Conservation (phyloP, 2,329 filamentous ascomycete genomes). For the Neopestalotiopsis sp. region DNA sequence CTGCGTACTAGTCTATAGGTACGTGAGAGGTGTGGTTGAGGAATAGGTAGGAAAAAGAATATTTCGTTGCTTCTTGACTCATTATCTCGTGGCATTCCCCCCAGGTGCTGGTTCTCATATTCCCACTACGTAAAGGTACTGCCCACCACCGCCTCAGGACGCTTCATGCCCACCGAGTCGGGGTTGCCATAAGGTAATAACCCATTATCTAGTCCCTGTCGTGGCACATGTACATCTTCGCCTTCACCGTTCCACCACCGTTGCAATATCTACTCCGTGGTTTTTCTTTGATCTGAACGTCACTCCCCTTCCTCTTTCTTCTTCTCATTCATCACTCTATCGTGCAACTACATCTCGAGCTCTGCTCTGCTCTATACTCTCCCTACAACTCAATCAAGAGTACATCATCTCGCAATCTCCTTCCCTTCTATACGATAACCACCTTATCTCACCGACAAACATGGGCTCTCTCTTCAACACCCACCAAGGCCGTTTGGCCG, state of each 20-base stretch:
- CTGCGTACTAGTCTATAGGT: neutral
- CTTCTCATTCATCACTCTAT: neutral
- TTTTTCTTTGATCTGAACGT: neutral
- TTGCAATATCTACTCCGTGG: neutral
- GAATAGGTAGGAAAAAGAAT: neutral
- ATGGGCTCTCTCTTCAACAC: conserved; percentile 36
- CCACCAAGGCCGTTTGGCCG: conserved; percentile 54
- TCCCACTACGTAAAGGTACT: conserved; percentile 1
- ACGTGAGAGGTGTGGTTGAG: neutral
- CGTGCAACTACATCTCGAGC: neutral
- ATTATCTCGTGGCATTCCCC: conserved; percentile 5
- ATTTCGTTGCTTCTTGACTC: conserved; percentile 9
- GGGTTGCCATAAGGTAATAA: conserved; percentile 3
- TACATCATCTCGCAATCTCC: neutral
- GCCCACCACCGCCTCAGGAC: neutral
- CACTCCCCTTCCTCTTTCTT: neutral
- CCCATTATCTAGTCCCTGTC: conserved; percentile 1
- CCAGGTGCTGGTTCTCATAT: neutral
- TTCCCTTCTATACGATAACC: neutral
- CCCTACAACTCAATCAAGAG: neutral
- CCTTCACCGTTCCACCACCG: neutral
- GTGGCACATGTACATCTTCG: neutral
- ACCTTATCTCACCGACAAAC: conserved; percentile 9
- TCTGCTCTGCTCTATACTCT: neutral
- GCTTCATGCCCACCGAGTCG: neutral